Conservation (phyloP, 2,329 filamentous ascomycete genomes). For the Diaporthe destruens region DNA sequence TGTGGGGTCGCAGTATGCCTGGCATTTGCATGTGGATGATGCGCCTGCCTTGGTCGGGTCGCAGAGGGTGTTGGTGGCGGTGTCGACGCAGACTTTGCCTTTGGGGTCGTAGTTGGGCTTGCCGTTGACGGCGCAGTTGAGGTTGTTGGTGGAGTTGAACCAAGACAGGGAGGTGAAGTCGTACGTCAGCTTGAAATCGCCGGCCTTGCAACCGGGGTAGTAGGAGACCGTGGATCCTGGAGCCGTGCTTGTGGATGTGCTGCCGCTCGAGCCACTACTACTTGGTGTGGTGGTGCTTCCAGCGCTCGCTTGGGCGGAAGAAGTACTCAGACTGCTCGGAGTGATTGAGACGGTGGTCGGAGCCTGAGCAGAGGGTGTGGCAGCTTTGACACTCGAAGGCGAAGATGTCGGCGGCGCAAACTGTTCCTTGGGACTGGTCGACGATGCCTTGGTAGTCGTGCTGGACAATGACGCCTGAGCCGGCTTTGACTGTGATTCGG, state of each 20-base stretch:
- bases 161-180: not conserved
- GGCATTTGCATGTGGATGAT: not conserved
- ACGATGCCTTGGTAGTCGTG: not conserved
- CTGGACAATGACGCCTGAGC: not conserved
- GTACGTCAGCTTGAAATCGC: not conserved
- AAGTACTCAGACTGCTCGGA: not conserved
- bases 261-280: not conserved
- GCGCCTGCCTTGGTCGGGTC: not conserved
- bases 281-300: not conserved
- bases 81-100: not conserved
- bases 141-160: slow-evolving; percentile 11
- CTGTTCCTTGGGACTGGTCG: not conserved
- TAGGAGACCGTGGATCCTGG: not conserved
- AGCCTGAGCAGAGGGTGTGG: not conserved
- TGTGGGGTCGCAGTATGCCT: not conserved
- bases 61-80: not conserved
- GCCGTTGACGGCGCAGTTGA: not conserved
- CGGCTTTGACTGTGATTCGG: not conserved
- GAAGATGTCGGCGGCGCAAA: not conserved
- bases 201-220: not conserved
- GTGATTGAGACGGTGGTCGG: not conserved
- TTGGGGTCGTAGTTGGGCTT: not conserved
- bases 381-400: not conserved
- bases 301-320: not conserved
- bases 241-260: not conserved